A percentile compares a stretch with the other conserved stretches of the same genome.
These are phyloP conservation scores for Arachnomyces sp. DNA, from an alignment of 2,329 filamentous ascomycete genomes.

Conservation along the genomic window DNA sequence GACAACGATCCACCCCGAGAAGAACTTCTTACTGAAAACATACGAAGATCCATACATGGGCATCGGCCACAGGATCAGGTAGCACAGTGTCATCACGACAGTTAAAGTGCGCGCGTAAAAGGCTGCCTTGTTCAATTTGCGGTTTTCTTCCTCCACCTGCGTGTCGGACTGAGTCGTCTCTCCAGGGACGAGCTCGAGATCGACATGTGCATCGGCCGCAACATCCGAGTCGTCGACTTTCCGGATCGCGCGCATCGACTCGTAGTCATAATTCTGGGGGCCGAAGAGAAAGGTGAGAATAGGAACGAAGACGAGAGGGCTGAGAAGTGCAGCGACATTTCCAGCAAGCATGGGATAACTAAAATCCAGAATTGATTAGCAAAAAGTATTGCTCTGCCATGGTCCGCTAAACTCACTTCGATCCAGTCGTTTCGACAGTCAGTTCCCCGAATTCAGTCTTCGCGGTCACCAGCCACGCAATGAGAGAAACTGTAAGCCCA, in stretches of 20 bases:
- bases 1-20: conserved; percentile 71
- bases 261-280: conserved; percentile 77
- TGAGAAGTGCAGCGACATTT: conserved; percentile 74
- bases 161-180: conserved; percentile 34
- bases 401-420: conserved; percentile 46
- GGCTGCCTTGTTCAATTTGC: conserved; percentile 48
- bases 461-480: conserved; percentile 71
- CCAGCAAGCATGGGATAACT: conserved; percentile 75
- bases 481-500: conserved; percentile 60
- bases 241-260: conserved; percentile 72
- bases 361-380: background rate
- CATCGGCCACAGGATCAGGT: conserved; percentile 84
- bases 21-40: conserved; percentile 74
- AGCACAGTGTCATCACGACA: conserved; percentile 57
- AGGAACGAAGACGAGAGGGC: conserved; percentile 66
- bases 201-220: conserved; percentile 54
- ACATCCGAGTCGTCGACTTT: conserved; percentile 71
- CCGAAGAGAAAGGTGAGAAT: conserved; percentile 64
- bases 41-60: conserved; percentile 80
- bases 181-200: conserved; percentile 57
- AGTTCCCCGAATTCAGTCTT: conserved; percentile 62
- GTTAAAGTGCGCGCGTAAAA: conserved; percentile 52
- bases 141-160: conserved; percentile 36
- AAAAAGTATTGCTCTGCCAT: background rate
- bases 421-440: conserved; percentile 66